A percentile compares a stretch with the other conserved stretches of the same genome.
Conservation (phyloP, 2,329 filamentous ascomycete species). For the Colletotrichum aenigma region DNA sequence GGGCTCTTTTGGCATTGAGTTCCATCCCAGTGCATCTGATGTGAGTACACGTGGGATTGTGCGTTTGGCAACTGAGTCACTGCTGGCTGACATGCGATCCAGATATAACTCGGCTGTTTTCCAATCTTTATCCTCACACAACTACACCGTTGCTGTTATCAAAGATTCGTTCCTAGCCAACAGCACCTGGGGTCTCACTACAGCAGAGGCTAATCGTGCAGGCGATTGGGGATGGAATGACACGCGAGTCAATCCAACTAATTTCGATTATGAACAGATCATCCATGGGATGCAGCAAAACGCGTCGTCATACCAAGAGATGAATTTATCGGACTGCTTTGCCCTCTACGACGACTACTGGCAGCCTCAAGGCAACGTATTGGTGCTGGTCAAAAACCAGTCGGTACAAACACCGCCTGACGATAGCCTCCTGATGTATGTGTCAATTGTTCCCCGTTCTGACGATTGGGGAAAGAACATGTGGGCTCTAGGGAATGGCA, state of each 20-base stretch:
- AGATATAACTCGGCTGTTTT: constrained; percentile 4
- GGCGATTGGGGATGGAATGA: not conserved
- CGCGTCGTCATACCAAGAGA: not conserved
- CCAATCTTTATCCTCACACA: not conserved
- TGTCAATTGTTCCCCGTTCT: not conserved
- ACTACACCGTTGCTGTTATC: not conserved
- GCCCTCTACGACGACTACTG: not conserved
- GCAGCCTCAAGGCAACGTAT: not conserved
- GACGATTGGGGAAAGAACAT: constrained; percentile 1
- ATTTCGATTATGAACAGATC: not conserved
- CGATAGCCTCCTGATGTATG: not conserved
- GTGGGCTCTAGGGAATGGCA: not conserved
- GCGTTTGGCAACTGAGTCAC: not conserved
- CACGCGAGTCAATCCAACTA: not conserved
- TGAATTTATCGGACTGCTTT: not conserved
- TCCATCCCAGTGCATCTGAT: not conserved
- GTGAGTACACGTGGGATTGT: not conserved
- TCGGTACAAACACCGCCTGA: not conserved
- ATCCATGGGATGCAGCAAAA: not conserved
- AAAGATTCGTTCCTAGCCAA: not conserved
- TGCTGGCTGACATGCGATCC: not conserved
- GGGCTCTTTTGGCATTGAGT: not conserved
- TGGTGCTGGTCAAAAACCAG: not conserved
- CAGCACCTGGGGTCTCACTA: not conserved
- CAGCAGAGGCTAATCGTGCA: not conserved